A percentile compares a stretch with the other conserved stretches of the same genome.
Conservation (phyloP, 1,284 basidiomycete species). For the Ceratobasidium sp. region DNA sequence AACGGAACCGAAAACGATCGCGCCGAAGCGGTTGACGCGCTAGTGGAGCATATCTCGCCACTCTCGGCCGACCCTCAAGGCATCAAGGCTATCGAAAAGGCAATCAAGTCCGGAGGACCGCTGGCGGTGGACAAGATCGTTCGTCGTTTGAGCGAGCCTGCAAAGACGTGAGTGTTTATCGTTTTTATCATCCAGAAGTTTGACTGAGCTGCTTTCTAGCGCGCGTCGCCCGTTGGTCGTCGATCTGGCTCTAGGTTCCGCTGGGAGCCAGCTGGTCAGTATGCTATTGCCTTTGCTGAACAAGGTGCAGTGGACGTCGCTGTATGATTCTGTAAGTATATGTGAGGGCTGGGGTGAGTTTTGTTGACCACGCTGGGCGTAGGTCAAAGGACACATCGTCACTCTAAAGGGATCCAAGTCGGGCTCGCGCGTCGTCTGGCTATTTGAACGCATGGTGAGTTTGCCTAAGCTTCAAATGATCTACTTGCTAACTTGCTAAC, state of each 20-base stretch:
- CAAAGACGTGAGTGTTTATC: conserved; percentile 70
- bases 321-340: conserved; percentile 73
- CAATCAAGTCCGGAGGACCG: conserved; percentile 82
- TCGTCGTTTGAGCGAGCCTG: conserved; percentile 82
- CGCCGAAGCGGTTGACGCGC: conserved; percentile 76
- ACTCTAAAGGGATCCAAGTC: conserved; percentile 87
- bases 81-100: conserved; percentile 83
- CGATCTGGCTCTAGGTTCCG: conserved; percentile 82
- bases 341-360: not conserved
- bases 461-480: not conserved
- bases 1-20: conserved; percentile 80
- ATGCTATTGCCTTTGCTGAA: conserved; percentile 81
- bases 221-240: conserved; percentile 84
- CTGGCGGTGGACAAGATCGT: conserved; percentile 74
- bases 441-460: conserved; percentile 71
- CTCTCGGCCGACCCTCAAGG: conserved; percentile 85
- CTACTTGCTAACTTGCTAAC: conserved; percentile 5
- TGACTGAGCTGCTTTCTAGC: conserved; percentile 58
- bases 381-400: conserved; percentile 83
- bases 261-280: conserved; percentile 84
- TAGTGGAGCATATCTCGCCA: conserved; percentile 77
- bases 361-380: not conserved
- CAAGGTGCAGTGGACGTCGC: conserved; percentile 79
- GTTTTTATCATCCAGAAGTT: not conserved
- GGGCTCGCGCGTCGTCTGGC: conserved; percentile 87